Conservation (phyloP, 2,329 filamentous ascomycete species). For the Seiridium unicorne region DNA sequence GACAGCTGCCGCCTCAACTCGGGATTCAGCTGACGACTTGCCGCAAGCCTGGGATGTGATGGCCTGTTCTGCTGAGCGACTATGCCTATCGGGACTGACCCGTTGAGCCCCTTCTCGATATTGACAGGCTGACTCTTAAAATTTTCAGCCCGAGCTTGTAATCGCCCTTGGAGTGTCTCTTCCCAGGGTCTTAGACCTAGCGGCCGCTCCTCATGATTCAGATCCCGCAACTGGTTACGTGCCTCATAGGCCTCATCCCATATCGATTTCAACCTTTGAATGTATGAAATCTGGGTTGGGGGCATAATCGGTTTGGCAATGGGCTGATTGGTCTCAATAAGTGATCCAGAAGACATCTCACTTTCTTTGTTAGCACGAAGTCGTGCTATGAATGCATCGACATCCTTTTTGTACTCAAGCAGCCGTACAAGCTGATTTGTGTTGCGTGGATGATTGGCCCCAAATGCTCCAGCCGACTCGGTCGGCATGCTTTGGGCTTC, state of each 20-base stretch:
- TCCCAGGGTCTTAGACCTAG: background rate
- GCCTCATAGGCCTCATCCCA: background rate
- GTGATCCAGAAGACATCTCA: background rate
- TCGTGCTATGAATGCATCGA: background rate
- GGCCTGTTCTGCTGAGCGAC: background rate
- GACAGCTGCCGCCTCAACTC: background rate
- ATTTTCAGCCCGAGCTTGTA: background rate
- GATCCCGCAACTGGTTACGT: background rate
- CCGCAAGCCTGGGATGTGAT: background rate
- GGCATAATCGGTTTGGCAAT: background rate
- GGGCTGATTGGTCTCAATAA: background rate
- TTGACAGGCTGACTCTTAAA: background rate
- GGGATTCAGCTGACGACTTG: background rate
- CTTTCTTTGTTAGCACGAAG: background rate
- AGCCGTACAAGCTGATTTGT: background rate
- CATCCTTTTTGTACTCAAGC: background rate
- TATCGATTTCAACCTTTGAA: background rate
- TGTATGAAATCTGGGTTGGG: background rate
- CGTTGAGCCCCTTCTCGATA: background rate
- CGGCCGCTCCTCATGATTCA: background rate
- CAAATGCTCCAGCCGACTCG: background rate
- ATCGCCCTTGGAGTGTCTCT: background rate
- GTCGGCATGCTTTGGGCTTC: too few species aligned
- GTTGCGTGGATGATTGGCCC: background rate
- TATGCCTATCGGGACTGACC: background rate